phyloP scores from a whole-genome alignment of 2,329 filamentous ascomycete species.

The Meredithiella fracta region DNA sequence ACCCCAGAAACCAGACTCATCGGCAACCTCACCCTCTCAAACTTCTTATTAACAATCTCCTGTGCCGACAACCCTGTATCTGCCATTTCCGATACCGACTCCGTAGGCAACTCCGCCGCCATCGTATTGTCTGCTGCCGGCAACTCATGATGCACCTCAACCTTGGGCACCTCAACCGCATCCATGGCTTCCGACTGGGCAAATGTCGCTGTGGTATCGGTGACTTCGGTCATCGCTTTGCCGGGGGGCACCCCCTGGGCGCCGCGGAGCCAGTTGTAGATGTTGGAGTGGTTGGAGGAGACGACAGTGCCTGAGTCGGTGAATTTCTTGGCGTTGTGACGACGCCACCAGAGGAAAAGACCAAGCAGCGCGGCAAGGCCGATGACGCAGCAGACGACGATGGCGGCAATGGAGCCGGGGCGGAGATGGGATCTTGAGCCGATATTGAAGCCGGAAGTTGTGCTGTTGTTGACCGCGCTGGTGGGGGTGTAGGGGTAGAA shows the following conservation, averaged over 20 bases:
- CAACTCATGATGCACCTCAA: background rate
- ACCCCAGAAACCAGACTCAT: background rate
- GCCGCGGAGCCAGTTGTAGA: slow-evolving; percentile 33
- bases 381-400: slow-evolving; percentile 40
- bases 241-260: slow-evolving; percentile 19
- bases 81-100: slow-evolving; percentile 28
- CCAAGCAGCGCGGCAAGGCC: slow-evolving; percentile 36
- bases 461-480: background rate
- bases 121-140: background rate
- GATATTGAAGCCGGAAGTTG: background rate
- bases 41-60: slow-evolving; percentile 23
- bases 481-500: slow-evolving; percentile 42
- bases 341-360: slow-evolving; percentile 31
- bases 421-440: background rate
- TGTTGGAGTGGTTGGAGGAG: slow-evolving; percentile 31
- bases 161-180: background rate
- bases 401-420: slow-evolving; percentile 33
- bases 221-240: slow-evolving; percentile 31
- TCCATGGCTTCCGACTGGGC: background rate
- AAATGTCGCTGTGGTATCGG: slow-evolving; percentile 14
- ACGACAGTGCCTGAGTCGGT: slow-evolving; percentile 25
- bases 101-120: slow-evolving; percentile 15
- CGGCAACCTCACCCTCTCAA: background rate
- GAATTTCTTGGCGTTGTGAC: slow-evolving; percentile 27
- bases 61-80: slow-evolving; percentile 26